Evolutionary conservation across 139 green algal species (phyloP), one percentile per base, ranked within the genome.

Genomic region (Coelastrella sp.): DNA sequence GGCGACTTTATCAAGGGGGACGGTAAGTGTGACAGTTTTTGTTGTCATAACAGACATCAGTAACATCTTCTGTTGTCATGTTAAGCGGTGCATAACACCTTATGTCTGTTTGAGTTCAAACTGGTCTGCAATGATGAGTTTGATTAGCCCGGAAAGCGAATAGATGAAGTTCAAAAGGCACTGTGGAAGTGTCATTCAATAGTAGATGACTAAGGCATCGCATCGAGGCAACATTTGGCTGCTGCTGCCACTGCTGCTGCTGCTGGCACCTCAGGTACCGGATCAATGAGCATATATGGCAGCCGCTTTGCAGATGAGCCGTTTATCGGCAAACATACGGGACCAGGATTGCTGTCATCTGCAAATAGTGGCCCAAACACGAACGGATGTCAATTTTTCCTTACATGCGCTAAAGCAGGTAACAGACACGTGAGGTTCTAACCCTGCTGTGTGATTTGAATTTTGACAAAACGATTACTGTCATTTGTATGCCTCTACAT

Each of bases 211-310:
- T n/a, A n/a, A n/a, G n/a, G n/a, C n/a, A n/a, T n/a, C n/a, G n/a
- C n/a, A n/a, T n/a, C n/a, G n/a, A n/a, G n/a, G n/a, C n/a, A n/a
- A n/a, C n/a, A n/a, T 66, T 8, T 48, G 41, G 35, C 69, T 50
- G 25, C 35, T 38, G 25, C 69, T 9, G 21, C 41, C 4, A n/a
- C 43, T 38, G 35, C 25, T 19, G 34, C 69, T 53, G 69, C 15
- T 59, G 40, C 69, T 53, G 23, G 8, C 8, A 53, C 45, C 45
- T 53, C 98, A 88, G 97, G 97, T 78, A 99, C 96, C 13, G 97
- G 97, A 0, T 95, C 87, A 59, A 73, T 97, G 3, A 96, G 89
- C 85, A 99, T 99, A 59, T 99, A 99, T 81, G 97, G 98, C 45
- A 96, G 69, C 48, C 91, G 92, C 15, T 99, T 98, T 91, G 91